Base-by-base conservation (phyloP, 2,329 filamentous ascomycete species). In the Apiospora koreana region DNA sequence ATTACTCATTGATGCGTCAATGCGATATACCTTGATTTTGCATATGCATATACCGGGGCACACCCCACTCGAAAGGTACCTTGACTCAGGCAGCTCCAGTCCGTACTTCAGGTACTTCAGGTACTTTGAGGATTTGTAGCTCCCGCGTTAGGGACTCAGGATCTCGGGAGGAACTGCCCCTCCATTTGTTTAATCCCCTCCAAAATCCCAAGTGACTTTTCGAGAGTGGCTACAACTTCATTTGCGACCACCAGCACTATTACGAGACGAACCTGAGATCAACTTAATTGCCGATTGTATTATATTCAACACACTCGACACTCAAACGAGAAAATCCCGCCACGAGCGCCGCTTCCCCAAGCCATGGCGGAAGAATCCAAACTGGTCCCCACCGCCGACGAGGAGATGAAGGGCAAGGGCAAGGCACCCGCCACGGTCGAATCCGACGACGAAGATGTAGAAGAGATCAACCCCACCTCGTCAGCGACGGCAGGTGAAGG, bases 321-420 rank as follows among this genome's bases (percentile, higher is more conserved):
- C 54, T 31, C 28, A 21, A n/a, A 8, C 31, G 54, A 62, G 18
- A 31, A 62, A 12, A 14, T 5, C 31, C 8, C 6, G 48, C 18
- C 54, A 62, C 31, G 54, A 38, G 8, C 31, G 21, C 31, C 54
- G 31, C 54, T 62, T n/a, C 28, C 50, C 43, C 25, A 65, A 42
- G 77, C 68, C 76, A 83, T 77, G 76, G 79, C 84, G 65, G 86
- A 92, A 79, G 87, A 91, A 78, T 91, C 90, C 62, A 93, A 92
- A 77, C 84, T 86, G 70, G 83, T 86, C 89, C 91, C 72, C 82
- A 84, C 73, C 48, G 80, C 82, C 73, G 84, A 85, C 76, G 84
- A 86, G 74, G 82, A 86, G 74, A 79, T 74, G 73, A 79, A 78
- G 74, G 80, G 80, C 76, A 85, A 85, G 77, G 80, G 80, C 77